Evolutionary conservation across 768 basidiomycete species (phyloP).

Genomic region (Pulveroboletus sp.): DNA sequence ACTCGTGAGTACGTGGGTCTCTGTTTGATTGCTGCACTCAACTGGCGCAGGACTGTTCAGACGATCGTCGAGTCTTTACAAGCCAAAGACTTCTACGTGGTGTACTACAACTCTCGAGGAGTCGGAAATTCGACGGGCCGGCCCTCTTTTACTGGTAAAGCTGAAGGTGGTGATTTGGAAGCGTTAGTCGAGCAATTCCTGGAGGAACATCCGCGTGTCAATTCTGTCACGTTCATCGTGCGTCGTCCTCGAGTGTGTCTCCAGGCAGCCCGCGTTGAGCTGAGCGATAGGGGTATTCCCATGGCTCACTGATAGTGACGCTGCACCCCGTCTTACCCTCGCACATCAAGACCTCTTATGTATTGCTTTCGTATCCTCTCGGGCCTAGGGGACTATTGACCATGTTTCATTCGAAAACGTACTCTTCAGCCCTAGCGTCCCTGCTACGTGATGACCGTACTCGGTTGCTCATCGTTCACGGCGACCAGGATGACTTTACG

Average conservation of each 20-base stretch:
- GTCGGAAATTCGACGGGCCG: conserved; percentile 72
- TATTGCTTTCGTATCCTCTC: conserved; percentile 75
- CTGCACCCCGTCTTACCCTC: conserved; percentile 51
- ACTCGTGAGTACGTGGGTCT: conserved; percentile 51
- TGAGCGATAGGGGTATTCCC: conserved; percentile 68
- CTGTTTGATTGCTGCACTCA: neutral
- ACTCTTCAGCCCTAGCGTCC: conserved; percentile 45
- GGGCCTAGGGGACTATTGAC: conserved; percentile 65
- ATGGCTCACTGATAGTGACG: conserved; percentile 72
- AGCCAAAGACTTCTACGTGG: conserved; percentile 47
- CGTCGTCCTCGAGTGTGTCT: conserved; percentile 21
- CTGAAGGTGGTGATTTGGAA: conserved; percentile 66
- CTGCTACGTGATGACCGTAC: conserved; percentile 44
- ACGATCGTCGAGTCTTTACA: conserved; percentile 44
- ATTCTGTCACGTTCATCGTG: conserved; percentile 57
- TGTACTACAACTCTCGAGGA: conserved; percentile 75
- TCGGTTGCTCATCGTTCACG: conserved; percentile 60
- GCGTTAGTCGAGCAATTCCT: conserved; percentile 56
- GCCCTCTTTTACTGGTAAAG: conserved; percentile 66
- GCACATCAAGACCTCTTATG: conserved; percentile 53
- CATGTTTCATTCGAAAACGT: conserved; percentile 55
- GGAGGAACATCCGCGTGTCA: conserved; percentile 37
- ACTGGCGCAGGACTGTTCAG: conserved; percentile 30
- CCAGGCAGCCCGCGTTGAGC: conserved; percentile 1
- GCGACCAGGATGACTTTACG: conserved; percentile 72